phyloP scores from a whole-genome alignment of 768 basidiomycete genomes.

The Mycena filopes region DNA sequence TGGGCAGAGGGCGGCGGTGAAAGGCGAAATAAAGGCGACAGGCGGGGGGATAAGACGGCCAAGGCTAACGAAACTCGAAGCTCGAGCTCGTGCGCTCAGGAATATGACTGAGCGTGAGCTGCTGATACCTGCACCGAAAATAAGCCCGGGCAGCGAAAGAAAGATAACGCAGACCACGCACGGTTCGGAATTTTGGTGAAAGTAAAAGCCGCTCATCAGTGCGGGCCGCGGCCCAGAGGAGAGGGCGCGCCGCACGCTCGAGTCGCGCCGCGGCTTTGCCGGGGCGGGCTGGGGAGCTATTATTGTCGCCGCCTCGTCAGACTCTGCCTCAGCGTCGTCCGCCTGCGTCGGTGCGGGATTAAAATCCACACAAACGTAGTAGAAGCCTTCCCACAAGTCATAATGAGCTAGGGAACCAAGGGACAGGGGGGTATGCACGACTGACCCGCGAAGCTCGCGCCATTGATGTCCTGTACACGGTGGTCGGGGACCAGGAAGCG shows the following conservation, averaged over 20 bases:
- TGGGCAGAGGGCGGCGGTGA: too few relatives aligned
- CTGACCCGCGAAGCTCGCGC: constrained; percentile 94
- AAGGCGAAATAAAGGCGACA: too few relatives aligned
- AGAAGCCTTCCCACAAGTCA: constrained; percentile 72
- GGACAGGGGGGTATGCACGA: constrained; percentile 28
- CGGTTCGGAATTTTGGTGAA: constrained; percentile 94
- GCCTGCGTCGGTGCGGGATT: constrained; percentile 64
- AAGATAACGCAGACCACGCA: constrained; percentile 53
- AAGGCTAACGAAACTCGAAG: constrained; percentile 84
- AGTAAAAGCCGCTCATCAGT: constrained; percentile 92
- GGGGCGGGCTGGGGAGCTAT: constrained; percentile 41
- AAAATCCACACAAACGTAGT: constrained; percentile 95
- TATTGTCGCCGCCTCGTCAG: constrained; percentile 33
- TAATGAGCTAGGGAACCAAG: background rate
- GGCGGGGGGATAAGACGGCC: background rate
- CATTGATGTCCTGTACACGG: constrained; percentile 91
- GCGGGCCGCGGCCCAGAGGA: constrained; percentile 65
- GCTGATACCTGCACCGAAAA: constrained; percentile 76
- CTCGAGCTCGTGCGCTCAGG: constrained; percentile 77
- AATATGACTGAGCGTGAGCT: constrained; percentile 83
- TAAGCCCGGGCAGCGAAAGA: constrained; percentile 23
- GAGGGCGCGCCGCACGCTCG: constrained; percentile 61
- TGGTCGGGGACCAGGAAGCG: constrained; percentile 96
- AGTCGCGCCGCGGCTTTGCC: constrained; percentile 56
- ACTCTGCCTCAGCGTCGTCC: constrained; percentile 31